A percentile compares a stretch with the other conserved stretches of the same genome.
These are phyloP conservation scores for Kwoniella europaea DNA, from an alignment of 768 basidiomycete genomes.

Conservation along the genomic window DNA sequence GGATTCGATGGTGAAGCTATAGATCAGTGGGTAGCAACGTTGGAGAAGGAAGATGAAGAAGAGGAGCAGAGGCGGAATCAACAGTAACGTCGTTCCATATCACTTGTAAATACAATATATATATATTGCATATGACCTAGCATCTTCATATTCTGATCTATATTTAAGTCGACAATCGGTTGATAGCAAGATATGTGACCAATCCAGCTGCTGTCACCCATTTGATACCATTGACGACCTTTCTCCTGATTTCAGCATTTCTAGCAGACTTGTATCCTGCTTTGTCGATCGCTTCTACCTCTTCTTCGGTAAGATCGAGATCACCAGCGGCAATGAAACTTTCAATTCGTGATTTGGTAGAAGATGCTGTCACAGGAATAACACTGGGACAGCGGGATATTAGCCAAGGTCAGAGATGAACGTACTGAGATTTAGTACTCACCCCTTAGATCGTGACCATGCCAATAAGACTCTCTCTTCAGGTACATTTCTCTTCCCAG, in stretches of 20 bases:
- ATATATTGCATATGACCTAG: background rate
- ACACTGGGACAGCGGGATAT: constrained; percentile 25
- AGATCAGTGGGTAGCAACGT: constrained; percentile 24
- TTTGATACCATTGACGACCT: background rate
- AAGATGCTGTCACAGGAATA: constrained; percentile 34
- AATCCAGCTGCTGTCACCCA: constrained; percentile 13
- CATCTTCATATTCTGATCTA: background rate
- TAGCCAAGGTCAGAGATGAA: background rate
- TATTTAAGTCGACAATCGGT: background rate
- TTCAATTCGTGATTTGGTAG: constrained; percentile 24
- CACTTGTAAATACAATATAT: background rate
- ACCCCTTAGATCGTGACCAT: constrained; percentile 42
- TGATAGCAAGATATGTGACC: constrained; percentile 6
- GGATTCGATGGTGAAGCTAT: constrained; percentile 26
- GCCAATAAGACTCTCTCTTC: constrained; percentile 40
- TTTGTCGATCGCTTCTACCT: constrained; percentile 51
- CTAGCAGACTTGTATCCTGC: constrained; percentile 46
- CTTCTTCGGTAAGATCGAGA: constrained; percentile 36
- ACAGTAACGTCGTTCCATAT: background rate
- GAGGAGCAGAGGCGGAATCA: background rate
- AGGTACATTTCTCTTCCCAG: constrained; percentile 10
- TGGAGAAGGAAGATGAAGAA: constrained; percentile 25
- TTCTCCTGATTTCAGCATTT: constrained; percentile 10
- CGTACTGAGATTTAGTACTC: background rate
- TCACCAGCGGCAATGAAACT: constrained; percentile 34